Percentiles rank a stretch among this genome's conserved stretches.
Conservation (phyloP, 345 rosid species). For the Hypericum androsaemum region DNA sequence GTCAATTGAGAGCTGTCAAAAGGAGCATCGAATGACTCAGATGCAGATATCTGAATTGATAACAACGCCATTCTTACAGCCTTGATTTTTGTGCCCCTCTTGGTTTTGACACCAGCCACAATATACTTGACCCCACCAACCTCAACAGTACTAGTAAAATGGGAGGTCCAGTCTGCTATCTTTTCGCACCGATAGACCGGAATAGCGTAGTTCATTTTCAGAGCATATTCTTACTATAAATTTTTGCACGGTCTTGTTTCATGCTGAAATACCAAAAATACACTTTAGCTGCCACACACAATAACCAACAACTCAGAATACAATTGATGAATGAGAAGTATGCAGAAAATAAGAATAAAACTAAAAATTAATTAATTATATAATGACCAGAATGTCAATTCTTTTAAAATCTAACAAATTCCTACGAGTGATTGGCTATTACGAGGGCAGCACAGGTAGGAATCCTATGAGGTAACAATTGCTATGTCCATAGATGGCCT, state of each 20-base stretch:
- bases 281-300: background rate
- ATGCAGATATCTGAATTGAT: slow-evolving; percentile 43
- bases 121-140: slow-evolving; percentile 75
- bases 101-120: slow-evolving; percentile 62
- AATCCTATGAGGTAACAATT: too few relatives aligned
- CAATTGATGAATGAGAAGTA: background rate
- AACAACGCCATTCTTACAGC: slow-evolving; percentile 84
- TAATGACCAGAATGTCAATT: too few relatives aligned
- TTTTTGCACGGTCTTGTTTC: slow-evolving; percentile 85
- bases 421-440: too few relatives aligned
- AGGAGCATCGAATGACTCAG: slow-evolving; percentile 21
- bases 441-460: too few relatives aligned
- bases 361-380: too few relatives aligned
- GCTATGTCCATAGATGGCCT: too few relatives aligned
- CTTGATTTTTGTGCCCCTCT: slow-evolving; percentile 80
- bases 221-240: slow-evolving; percentile 87
- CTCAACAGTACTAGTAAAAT: slow-evolving; percentile 57
- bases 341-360: background rate
- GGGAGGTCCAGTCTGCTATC: slow-evolving; percentile 22
- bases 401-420: too few relatives aligned
- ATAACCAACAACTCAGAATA: background rate
- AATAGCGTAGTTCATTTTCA: slow-evolving; percentile 83
- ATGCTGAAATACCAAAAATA: slow-evolving; percentile 34
- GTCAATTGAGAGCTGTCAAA: slow-evolving; percentile 42
- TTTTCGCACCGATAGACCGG: slow-evolving; percentile 57